Evolutionary conservation across 306 rosid genomes (phyloP).

Genomic region (Sicyos edulis): DNA sequence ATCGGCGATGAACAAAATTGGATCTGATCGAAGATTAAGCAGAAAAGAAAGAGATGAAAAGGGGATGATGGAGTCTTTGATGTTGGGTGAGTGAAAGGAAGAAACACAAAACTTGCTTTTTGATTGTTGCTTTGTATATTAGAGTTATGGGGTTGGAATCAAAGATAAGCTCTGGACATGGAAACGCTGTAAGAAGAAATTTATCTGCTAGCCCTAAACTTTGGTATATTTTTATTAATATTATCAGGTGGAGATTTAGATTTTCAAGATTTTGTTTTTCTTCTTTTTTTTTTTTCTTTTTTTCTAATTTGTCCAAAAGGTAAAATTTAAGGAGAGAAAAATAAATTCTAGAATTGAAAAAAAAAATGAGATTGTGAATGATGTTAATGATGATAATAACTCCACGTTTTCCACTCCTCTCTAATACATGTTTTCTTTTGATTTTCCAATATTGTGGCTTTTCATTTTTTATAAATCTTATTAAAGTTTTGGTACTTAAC

Average conservation of each 20-base stretch:
- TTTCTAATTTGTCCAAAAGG: neutral
- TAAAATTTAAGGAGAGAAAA: neutral
- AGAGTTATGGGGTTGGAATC: slow-evolving; percentile 24
- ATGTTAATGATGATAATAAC: slow-evolving; percentile 7
- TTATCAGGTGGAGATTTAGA: slow-evolving; percentile 17
- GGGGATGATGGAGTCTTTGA: slow-evolving; percentile 6
- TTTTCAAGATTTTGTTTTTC: slow-evolving; percentile 11
- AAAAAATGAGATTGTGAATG: slow-evolving; percentile 13
- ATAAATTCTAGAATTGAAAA: neutral
- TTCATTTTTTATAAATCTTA: neutral
- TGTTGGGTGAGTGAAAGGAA: slow-evolving; percentile 19
- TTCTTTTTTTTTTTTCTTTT: neutral
- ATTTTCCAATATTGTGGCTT: neutral
- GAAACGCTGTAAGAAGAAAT: slow-evolving; percentile 17
- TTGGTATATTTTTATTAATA: neutral
- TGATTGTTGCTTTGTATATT: slow-evolving; percentile 8
- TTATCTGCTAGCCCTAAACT: slow-evolving; percentile 20
- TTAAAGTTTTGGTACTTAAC: neutral
- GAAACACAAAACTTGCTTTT: slow-evolving; percentile 23
- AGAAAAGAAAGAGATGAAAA: neutral
- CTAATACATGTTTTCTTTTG: neutral
- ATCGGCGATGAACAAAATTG: slow-evolving; percentile 15
- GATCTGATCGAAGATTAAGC: slow-evolving; percentile 10
- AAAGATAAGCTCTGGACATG: slow-evolving; percentile 24
- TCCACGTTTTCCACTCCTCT: slow-evolving; percentile 9